Base-by-base conservation (phyloP, 352 stramenopile genomes). In the Pythium biforme region DNA sequence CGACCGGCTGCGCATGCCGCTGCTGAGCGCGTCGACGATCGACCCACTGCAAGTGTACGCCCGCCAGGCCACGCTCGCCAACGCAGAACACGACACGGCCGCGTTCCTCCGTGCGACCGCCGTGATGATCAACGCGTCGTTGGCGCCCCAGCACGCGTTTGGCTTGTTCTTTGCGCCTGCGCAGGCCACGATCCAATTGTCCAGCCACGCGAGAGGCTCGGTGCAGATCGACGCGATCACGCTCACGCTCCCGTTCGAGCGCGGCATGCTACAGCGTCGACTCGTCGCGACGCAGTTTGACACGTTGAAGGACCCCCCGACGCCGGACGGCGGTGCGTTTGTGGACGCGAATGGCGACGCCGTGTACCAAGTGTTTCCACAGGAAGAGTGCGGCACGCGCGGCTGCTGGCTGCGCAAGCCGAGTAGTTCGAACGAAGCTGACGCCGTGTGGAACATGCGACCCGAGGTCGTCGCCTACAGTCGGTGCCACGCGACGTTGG, bases 351-450 rank as follows among this genome's bases (percentile, higher is more conserved):
- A 68, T 26, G 54, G 54, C 25, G 40, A 64, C 19, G 11, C 23
- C 6, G 62, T 64, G 27, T 69, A 57, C 48, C 62, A 69, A 45
- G 40, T 64, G 0, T 55, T 47, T 9, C 41, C 62, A 9, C 26
- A 50, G 2, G 22, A 17, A 6, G 62, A 69, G 56, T 69, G 62
- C 34, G 62, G 62, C 17, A 40, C 53, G 15, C 51, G 43, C 22
- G 51, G 51, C 41, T 69, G 62, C 37, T 69, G 51, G 62, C 49
- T 69, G 1, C 41, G 48, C 7, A 47, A 64, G 47, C 49, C 62
- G 1, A 47, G 17, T 7, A 25, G 27, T 12, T 69, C 62, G 1
- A 10, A 29, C 15, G 62, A 69, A 31, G 20, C 58, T 22, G 40
- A 54, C 3, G 20, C 39, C 5, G 23, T 50, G 17, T 69, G 62